Conservation (phyloP, 352 stramenopile species). For the Aphanomyces astaci region DNA sequence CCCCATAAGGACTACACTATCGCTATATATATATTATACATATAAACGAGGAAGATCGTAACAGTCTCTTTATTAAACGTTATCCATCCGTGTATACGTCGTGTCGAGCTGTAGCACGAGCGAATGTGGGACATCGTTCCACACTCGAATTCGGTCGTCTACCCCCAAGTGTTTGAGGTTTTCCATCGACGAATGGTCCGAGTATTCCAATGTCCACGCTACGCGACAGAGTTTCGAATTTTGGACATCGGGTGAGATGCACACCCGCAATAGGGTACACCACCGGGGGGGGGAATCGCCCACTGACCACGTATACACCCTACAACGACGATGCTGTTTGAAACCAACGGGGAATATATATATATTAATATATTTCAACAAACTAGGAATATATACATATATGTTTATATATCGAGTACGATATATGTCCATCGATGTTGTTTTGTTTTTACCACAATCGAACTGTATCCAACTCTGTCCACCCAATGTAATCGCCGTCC, state of each 20-base stretch:
- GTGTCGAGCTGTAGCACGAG: neutral
- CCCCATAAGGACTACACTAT: no score
- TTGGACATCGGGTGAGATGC: neutral
- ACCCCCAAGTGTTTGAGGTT: neutral
- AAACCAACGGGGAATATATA: no score
- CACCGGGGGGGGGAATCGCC: neutral
- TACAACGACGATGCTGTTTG: neutral
- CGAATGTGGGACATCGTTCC: neutral
- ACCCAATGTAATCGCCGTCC: neutral
- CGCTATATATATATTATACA: no score
- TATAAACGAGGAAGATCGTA: no score
- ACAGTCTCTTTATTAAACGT: no score
- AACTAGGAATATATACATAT: no score
- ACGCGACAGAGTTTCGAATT: neutral
- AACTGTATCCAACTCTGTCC: neutral
- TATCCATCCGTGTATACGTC: slow-evolving; percentile 11
- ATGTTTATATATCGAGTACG: neutral
- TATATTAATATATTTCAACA: no score
- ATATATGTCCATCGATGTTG: neutral
- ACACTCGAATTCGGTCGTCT: neutral
- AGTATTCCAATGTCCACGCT: neutral
- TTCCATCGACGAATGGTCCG: neutral
- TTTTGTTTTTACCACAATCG: neutral
- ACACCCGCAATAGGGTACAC: neutral
- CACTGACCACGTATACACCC: neutral